A percentile compares a stretch with the other conserved stretches of the same genome.
Evolutionary conservation across 2,329 filamentous ascomycete species (phyloP).

Genomic region (Trichoderma sp.): DNA sequence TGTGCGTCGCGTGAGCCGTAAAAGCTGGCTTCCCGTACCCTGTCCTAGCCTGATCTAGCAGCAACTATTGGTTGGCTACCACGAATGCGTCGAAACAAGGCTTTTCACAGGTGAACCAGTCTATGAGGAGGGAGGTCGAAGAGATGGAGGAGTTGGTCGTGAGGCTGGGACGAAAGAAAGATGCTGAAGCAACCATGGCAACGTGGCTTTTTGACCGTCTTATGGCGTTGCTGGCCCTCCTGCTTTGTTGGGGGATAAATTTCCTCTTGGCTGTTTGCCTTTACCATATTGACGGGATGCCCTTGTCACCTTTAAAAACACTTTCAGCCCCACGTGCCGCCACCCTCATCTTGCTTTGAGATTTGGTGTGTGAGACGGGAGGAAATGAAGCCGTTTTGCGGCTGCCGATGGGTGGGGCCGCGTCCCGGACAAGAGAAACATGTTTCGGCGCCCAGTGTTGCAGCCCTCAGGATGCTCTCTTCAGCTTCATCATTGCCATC

Average conservation of each 20-base stretch:
- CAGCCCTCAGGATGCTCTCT: neutral
- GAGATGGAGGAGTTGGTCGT: neutral
- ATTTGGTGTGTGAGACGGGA: neutral
- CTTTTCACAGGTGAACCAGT: neutral
- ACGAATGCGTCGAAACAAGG: neutral
- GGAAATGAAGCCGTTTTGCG: neutral
- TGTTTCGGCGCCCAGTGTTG: neutral
- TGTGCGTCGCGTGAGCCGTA: constrained; percentile 16
- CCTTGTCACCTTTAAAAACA: constrained; percentile 7
- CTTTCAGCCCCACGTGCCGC: constrained; percentile 2
- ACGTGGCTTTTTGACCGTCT: constrained; percentile 5
- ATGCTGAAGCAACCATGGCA: constrained; percentile 1
- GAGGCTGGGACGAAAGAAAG: neutral
- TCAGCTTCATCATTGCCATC: neutral
- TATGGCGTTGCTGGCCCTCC: constrained; percentile 2
- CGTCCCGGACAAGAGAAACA: neutral
- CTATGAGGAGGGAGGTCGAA: neutral
- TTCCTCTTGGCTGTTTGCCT: constrained; percentile 1
- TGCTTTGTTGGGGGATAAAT: constrained; percentile 2
- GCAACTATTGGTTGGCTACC: constrained; percentile 8
- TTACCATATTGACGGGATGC: constrained; percentile 11
- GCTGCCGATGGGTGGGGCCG: constrained; percentile 14
- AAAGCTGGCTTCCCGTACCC: constrained; percentile 1
- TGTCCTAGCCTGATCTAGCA: neutral
- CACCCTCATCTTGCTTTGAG: neutral